phyloP scores from a whole-genome alignment of 257 asterid species.

The Fraxinus quadrangulata region DNA sequence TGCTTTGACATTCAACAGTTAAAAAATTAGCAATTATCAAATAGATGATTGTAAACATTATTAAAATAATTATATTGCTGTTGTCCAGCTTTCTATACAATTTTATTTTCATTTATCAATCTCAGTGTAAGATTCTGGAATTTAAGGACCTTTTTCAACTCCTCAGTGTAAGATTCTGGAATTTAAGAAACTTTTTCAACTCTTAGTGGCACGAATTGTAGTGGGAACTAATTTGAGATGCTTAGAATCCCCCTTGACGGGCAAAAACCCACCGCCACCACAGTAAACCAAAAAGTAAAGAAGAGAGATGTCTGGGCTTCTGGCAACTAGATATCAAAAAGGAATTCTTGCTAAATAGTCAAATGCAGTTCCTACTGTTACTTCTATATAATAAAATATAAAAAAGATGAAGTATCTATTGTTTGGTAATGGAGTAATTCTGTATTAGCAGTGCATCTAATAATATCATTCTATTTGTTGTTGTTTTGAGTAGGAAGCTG shows the following conservation, averaged over 20 bases:
- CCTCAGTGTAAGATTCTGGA: not conserved
- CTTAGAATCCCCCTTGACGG: not conserved
- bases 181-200: not conserved
- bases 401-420: constrained; percentile 1
- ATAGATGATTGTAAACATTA: not conserved
- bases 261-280: not conserved
- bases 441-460: constrained; percentile 16
- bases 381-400: constrained; percentile 17
- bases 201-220: not conserved
- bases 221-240: not conserved
- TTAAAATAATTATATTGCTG: not conserved
- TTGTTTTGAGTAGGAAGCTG: constrained; percentile 67
- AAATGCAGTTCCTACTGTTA: constrained; percentile 16
- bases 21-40: too few species aligned
- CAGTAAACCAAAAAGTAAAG: not conserved
- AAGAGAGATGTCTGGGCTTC: not conserved
- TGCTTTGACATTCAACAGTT: too few species aligned
- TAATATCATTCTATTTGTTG: constrained; percentile 23
- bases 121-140: not conserved
- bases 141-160: not conserved
- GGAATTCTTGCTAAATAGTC: not conserved
- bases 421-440: constrained; percentile 19
- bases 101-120: too few species aligned
- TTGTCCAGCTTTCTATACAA: not conserved
- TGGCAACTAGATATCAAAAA: not conserved